Percentiles rank a stretch among this genome's conserved stretches.
phyloP scores from a whole-genome alignment of 768 basidiomycete genomes.

The Leccinum incarnatum region DNA sequence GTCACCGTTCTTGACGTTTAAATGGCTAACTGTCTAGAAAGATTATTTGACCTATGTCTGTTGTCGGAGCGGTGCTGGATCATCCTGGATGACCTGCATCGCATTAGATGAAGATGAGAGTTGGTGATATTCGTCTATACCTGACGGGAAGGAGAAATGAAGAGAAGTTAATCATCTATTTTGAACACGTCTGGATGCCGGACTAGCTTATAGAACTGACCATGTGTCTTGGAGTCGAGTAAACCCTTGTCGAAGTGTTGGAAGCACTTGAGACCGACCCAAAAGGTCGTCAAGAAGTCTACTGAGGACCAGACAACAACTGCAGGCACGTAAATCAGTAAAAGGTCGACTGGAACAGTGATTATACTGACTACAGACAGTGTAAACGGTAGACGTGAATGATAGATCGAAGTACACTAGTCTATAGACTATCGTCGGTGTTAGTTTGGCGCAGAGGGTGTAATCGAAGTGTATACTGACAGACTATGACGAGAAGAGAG shows the following conservation, averaged over 20 bases:
- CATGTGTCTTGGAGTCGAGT: constrained; percentile 64
- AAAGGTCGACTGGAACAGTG: neutral
- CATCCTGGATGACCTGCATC: constrained; percentile 42
- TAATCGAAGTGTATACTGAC: constrained; percentile 18
- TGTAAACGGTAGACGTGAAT: constrained; percentile 63
- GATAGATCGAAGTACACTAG: constrained; percentile 71
- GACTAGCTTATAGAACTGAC: constrained; percentile 51
- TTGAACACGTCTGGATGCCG: constrained; percentile 21
- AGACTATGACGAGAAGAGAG: constrained; percentile 20
- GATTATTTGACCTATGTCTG: constrained; percentile 49
- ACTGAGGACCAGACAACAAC: too few relatives aligned
- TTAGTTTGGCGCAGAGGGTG: neutral
- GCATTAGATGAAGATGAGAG: constrained; percentile 39
- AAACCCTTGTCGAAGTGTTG: constrained; percentile 82
- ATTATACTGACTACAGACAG: constrained; percentile 67
- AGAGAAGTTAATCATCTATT: constrained; percentile 37
- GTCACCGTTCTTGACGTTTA: too few relatives aligned
- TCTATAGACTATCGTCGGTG: constrained; percentile 61
- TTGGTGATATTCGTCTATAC: constrained; percentile 46
- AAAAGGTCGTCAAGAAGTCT: constrained; percentile 63
- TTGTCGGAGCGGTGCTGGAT: constrained; percentile 47
- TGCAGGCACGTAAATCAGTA: neutral
- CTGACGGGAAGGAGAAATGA: constrained; percentile 30
- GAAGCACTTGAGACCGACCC: constrained; percentile 74
- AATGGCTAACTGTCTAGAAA: too few relatives aligned